Conservation (phyloP, 1,284 basidiomycete genomes). For the Vanrija sp. region DNA sequence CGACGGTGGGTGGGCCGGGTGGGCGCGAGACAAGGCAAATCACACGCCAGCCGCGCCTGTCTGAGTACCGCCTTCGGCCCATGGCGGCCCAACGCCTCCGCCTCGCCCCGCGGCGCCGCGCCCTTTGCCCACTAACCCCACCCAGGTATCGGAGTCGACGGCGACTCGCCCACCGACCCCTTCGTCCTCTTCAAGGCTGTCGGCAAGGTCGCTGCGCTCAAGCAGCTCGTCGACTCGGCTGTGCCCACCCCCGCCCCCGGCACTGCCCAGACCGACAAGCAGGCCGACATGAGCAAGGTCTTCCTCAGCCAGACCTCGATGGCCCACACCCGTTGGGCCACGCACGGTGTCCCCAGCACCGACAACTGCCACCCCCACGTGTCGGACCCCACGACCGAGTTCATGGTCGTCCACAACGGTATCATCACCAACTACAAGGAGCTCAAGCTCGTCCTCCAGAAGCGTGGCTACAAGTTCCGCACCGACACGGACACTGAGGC, state of each 20-base stretch:
- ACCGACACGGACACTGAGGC: constrained; percentile 98
- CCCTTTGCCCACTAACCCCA: background rate
- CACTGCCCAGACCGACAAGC: constrained; percentile 21
- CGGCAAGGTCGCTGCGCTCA: constrained; percentile 92
- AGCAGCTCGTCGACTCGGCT: constrained; percentile 82
- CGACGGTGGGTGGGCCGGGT: too few relatives aligned
- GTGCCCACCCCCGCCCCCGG: constrained; percentile 26
- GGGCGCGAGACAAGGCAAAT: too few relatives aligned
- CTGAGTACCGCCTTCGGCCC: background rate
- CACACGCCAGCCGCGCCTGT: too few relatives aligned
- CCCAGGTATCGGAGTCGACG: constrained; percentile 84
- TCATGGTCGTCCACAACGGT: constrained; percentile 96
- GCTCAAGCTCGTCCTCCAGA: constrained; percentile 88
- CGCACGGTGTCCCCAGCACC: constrained; percentile 87
- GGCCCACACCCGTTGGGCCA: constrained; percentile 99
- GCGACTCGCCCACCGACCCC: constrained; percentile 66
- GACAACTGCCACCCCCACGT: constrained; percentile 95
- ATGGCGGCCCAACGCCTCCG: too few relatives aligned
- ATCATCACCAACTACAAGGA: constrained; percentile 95
- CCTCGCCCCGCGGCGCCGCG: too few relatives aligned
- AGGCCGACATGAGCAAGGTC: constrained; percentile 73
- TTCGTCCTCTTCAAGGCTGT: constrained; percentile 94
- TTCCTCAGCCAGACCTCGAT: constrained; percentile 90
- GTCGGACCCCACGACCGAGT: constrained; percentile 74
- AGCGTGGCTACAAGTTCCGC: constrained; percentile 91